These are phyloP conservation scores for Pseudogymnoascus sp. DNA, from an alignment of 2,329 filamentous ascomycete genomes.

Conservation along the genomic window DNA sequence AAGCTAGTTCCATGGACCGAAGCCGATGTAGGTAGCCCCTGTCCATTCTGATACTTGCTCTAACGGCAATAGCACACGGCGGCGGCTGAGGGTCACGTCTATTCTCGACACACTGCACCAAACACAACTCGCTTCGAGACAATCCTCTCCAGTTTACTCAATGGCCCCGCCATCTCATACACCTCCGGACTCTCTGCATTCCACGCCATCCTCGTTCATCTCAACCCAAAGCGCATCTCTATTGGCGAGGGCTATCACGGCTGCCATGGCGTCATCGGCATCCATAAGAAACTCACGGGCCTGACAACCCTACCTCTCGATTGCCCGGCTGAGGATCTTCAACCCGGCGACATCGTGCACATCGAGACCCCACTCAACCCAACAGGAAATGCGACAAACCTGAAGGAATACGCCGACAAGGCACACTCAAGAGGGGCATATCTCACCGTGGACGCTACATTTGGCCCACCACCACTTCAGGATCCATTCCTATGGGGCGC, in stretches of 20 bases:
- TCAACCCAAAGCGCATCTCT: conserved; percentile 76
- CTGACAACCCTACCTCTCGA: conserved; percentile 66
- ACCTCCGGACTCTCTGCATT: conserved; percentile 80
- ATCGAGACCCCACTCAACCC: conserved; percentile 94
- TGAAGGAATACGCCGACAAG: conserved; percentile 62
- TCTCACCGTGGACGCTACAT: conserved; percentile 82
- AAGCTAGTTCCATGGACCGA: conserved; percentile 49
- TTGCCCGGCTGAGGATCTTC: conserved; percentile 57
- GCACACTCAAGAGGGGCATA: conserved; percentile 68
- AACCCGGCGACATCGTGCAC: conserved; percentile 76
- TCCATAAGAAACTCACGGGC: conserved; percentile 69
- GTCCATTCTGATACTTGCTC: background rate
- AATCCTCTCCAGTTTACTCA: conserved; percentile 66
- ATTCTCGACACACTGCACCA: conserved; percentile 73
- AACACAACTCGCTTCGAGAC: conserved; percentile 81
- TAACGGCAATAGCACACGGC: conserved; percentile 9
- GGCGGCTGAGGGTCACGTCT: conserved; percentile 58
- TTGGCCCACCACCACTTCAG: conserved; percentile 82
- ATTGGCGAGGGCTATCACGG: conserved; percentile 88
- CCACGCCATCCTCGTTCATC: conserved; percentile 74
- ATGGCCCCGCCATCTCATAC: conserved; percentile 68
- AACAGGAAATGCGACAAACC: conserved; percentile 69
- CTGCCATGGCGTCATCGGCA: conserved; percentile 73
- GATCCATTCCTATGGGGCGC: conserved; percentile 77
- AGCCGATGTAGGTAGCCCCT: conserved; percentile 42